phyloP scores from a whole-genome alignment of 2,329 filamentous ascomycete species.

The Xylariaceae sp. region DNA sequence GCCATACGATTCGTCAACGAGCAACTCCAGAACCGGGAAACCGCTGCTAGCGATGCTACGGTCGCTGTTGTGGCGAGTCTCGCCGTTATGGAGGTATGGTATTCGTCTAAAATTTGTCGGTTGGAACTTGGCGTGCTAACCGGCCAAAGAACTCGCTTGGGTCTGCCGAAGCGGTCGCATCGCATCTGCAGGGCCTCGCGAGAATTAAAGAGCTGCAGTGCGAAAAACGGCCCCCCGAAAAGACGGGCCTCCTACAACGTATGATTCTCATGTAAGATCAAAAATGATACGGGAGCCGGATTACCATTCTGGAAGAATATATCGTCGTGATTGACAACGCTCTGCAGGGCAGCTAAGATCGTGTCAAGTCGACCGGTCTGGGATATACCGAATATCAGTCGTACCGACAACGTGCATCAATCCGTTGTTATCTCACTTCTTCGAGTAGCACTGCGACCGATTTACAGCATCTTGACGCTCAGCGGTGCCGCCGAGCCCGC shows the following conservation, averaged over 20 bases:
- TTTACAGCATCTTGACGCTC: conserved; percentile 28
- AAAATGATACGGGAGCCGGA: not conserved
- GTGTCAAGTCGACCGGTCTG: conserved; percentile 36
- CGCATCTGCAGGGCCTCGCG: conserved; percentile 38
- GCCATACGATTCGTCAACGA: conserved; percentile 43
- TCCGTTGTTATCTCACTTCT: conserved; percentile 42
- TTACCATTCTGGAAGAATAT: not conserved
- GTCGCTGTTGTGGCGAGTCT: conserved; percentile 41
- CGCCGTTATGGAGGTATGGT: conserved; percentile 39
- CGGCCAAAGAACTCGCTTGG: conserved; percentile 37
- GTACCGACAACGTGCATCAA: conserved; percentile 38
- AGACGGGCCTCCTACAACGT: conserved; percentile 36
- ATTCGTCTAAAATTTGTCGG: not conserved
- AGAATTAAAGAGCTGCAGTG: conserved; percentile 31
- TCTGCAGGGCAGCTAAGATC: conserved; percentile 36
- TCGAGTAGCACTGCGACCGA: conserved; percentile 40
- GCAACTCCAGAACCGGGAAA: conserved; percentile 36
- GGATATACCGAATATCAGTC: conserved; percentile 35
- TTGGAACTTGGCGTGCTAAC: conserved; percentile 8
- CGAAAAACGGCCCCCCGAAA: conserved; percentile 26
- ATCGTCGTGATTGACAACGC: conserved; percentile 16
- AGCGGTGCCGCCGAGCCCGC: conserved; percentile 23
- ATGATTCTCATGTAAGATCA: conserved; percentile 39
- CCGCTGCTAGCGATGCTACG: conserved; percentile 37
- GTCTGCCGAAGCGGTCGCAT: conserved; percentile 39